Conservation (phyloP, 306 rosid species). For the Vachellia pachyceras region DNA sequence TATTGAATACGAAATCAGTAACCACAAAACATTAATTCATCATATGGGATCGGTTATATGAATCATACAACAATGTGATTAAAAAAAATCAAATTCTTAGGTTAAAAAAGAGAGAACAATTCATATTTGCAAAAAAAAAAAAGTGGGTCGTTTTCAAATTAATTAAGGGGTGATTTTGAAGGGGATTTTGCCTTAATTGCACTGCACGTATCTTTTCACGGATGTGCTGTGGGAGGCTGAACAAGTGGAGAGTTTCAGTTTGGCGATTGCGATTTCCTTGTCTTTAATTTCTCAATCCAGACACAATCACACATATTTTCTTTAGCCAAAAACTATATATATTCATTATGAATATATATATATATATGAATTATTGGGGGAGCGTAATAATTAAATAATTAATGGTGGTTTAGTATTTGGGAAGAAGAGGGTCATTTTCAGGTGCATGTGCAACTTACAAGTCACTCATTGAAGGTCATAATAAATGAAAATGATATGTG, state of each 20-base stretch:
- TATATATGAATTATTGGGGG: background rate
- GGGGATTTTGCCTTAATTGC: conserved; percentile 14
- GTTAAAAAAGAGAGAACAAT: too few species aligned
- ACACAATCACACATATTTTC: too few species aligned
- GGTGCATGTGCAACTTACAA: conserved; percentile 55
- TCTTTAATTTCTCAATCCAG: too few species aligned
- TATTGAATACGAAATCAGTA: too few species aligned
- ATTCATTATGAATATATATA: too few species aligned
- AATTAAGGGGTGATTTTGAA: conserved; percentile 3
- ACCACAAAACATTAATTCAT: too few species aligned
- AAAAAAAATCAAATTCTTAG: too few species aligned
- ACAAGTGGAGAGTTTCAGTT: conserved; percentile 23
- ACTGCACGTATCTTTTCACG: conserved; percentile 30
- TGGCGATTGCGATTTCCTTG: background rate
- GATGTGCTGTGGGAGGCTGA: background rate
- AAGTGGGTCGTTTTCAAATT: conserved; percentile 4
- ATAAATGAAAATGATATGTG: too few species aligned
- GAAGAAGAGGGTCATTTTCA: conserved; percentile 48
- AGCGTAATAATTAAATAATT: background rate
- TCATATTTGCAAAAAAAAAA: too few species aligned
- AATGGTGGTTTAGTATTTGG: background rate
- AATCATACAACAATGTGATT: too few species aligned
- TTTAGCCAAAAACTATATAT: too few species aligned
- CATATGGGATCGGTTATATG: too few species aligned
- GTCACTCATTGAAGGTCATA: conserved; percentile 37